phyloP scores from a whole-genome alignment of 306 rosid species.

The Begonia peltatifolia region DNA sequence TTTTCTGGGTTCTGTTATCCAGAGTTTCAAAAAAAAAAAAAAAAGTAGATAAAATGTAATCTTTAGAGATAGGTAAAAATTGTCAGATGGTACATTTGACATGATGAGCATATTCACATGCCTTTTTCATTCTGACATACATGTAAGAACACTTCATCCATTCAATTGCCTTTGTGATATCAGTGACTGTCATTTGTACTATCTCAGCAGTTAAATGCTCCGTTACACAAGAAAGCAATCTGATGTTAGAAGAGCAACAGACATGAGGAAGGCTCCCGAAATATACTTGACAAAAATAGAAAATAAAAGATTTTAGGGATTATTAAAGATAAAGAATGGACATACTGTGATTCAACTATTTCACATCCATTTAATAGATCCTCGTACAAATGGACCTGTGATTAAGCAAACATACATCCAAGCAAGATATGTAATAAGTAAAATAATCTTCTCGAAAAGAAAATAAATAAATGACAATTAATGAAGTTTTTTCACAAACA shows the following conservation, averaged over 20 bases:
- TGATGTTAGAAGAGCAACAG: conserved; percentile 20
- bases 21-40: conserved; percentile 3
- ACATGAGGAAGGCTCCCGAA: conserved; percentile 4
- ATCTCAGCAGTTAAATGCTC: conserved; percentile 97
- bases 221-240: conserved; percentile 73
- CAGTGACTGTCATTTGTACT: conserved; percentile 80
- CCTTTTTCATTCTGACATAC: conserved; percentile 89
- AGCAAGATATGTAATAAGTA: conserved; percentile 9
- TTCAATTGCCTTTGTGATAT: conserved; percentile 84
- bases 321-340: conserved; percentile 7
- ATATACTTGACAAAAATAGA: no score
- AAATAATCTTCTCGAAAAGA: background rate
- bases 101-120: conserved; percentile 13
- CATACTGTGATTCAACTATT: conserved; percentile 90
- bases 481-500: conserved; percentile 4
- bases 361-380: conserved; percentile 92
- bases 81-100: conserved; percentile 1
- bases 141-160: conserved; percentile 87
- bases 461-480: background rate
- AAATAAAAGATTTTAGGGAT: background rate
- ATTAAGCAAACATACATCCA: background rate
- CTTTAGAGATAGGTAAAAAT: background rate
- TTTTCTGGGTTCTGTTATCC: conserved; percentile 56
- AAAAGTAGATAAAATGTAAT: conserved; percentile 8
- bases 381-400: conserved; percentile 87